phyloP scores from a whole-genome alignment of 2,329 filamentous ascomycete genomes.

The Alternaria conjuncta region DNA sequence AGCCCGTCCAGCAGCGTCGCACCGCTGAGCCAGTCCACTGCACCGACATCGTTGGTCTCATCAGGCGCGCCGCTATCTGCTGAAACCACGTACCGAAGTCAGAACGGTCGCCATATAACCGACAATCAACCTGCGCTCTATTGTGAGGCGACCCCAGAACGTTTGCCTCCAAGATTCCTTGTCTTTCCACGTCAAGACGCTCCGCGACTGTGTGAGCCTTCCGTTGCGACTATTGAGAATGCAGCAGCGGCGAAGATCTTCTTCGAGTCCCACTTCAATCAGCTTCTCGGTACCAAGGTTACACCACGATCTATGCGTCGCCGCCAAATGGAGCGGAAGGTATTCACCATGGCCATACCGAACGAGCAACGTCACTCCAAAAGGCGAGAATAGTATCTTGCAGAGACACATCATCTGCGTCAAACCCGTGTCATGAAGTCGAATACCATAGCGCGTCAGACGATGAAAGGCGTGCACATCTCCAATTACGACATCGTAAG shows the following conservation, averaged over 20 bases:
- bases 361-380: constrained; percentile 62
- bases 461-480: constrained; percentile 58
- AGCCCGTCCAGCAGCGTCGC: constrained; percentile 33
- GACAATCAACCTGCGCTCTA: constrained; percentile 24
- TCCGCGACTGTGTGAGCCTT: constrained; percentile 42
- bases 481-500: constrained; percentile 81
- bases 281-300: constrained; percentile 62
- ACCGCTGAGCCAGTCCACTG: constrained; percentile 41
- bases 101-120: constrained; percentile 20
- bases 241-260: constrained; percentile 83
- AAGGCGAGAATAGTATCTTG: constrained; percentile 66
- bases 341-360: constrained; percentile 64
- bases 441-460: constrained; percentile 58
- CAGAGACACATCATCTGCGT: constrained; percentile 78
- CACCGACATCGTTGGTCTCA: constrained; percentile 44
- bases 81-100: constrained; percentile 33
- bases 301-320: constrained; percentile 68
- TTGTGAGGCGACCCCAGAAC: constrained; percentile 21
- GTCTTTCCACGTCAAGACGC: constrained; percentile 45
- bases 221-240: constrained; percentile 72
- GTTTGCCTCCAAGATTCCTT: constrained; percentile 30
- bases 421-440: constrained; percentile 74
- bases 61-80: constrained; percentile 40
- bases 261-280: constrained; percentile 83
- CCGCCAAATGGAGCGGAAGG: constrained; percentile 66